These are phyloP conservation scores for Mycena crocata DNA, from an alignment of 768 basidiomycete species.

Conservation along the genomic window DNA sequence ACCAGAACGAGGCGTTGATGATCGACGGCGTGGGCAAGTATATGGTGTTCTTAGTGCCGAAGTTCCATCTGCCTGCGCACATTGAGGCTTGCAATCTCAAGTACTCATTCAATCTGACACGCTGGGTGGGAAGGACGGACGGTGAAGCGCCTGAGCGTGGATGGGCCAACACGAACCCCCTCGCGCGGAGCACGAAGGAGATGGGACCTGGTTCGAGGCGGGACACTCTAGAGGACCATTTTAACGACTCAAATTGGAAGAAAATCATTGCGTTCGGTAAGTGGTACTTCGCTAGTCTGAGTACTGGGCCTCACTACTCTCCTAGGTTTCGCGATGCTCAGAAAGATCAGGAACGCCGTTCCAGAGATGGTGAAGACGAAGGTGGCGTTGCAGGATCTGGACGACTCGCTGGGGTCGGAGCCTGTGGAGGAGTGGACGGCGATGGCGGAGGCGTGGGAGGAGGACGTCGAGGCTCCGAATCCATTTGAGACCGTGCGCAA, in stretches of 20 bases:
- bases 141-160: conserved; percentile 49
- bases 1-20: conserved; percentile 11
- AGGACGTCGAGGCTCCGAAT: not conserved
- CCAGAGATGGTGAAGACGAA: not conserved
- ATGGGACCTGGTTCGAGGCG: conserved; percentile 47
- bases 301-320: too few species aligned
- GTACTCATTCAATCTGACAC: conserved; percentile 39
- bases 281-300: not conserved
- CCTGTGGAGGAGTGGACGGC: not conserved
- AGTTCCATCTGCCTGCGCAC: conserved; percentile 45
- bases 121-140: conserved; percentile 42
- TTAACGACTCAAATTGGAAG: conserved; percentile 13
- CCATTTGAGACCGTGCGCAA: not conserved
- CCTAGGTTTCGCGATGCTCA: not conserved
- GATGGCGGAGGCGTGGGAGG: conserved; percentile 10
- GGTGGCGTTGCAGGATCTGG: not conserved
- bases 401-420: not conserved
- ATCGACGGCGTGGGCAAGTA: conserved; percentile 12
- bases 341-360: not conserved
- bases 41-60: conserved; percentile 38
- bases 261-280: not conserved
- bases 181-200: conserved; percentile 43
- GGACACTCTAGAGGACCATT: conserved; percentile 43
- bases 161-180: conserved; percentile 44
- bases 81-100: conserved; percentile 29